Percentiles rank a stretch among this genome's conserved stretches.
Evolutionary conservation across 2,329 filamentous ascomycete genomes (phyloP).

Genomic region (Chaetomiaceae sp.): DNA sequence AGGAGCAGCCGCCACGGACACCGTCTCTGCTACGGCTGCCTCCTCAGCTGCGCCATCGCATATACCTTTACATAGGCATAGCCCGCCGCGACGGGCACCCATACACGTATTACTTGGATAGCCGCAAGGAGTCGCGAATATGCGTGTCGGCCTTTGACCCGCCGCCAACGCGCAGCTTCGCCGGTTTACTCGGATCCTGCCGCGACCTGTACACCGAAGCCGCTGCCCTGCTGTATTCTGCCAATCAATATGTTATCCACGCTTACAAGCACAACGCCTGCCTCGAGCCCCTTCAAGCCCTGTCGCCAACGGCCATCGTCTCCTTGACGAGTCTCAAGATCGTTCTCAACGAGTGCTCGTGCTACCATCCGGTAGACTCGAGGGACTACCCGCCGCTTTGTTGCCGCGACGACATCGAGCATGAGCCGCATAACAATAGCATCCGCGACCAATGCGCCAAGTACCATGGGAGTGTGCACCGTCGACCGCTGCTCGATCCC

Average conservation of each 20-base stretch:
- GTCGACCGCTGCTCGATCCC: too few species aligned
- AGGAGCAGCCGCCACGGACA: background rate
- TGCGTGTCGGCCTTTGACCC: too few species aligned
- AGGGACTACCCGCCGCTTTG: background rate
- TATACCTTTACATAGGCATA: background rate
- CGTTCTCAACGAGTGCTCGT: background rate
- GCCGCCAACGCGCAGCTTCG: background rate
- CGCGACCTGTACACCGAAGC: background rate
- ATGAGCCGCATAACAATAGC: too few species aligned
- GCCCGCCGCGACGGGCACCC: conserved; percentile 1
- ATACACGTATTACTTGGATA: conserved; percentile 7
- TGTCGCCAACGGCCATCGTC: background rate
- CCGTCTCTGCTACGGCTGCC: background rate
- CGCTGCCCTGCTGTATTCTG: background rate
- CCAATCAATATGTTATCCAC: conserved; percentile 1
- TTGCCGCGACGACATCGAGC: background rate
- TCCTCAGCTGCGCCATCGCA: conserved; percentile 3
- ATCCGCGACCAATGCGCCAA: background rate
- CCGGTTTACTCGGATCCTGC: conserved; percentile 2
- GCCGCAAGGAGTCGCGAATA: background rate
- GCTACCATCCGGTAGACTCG: conserved; percentile 1
- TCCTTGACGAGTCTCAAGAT: background rate
- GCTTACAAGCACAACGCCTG: background rate
- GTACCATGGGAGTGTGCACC: background rate
- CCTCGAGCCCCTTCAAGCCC: background rate